phyloP scores from a whole-genome alignment of 2,329 filamentous ascomycete genomes.

The Fusarium nelsonii region DNA sequence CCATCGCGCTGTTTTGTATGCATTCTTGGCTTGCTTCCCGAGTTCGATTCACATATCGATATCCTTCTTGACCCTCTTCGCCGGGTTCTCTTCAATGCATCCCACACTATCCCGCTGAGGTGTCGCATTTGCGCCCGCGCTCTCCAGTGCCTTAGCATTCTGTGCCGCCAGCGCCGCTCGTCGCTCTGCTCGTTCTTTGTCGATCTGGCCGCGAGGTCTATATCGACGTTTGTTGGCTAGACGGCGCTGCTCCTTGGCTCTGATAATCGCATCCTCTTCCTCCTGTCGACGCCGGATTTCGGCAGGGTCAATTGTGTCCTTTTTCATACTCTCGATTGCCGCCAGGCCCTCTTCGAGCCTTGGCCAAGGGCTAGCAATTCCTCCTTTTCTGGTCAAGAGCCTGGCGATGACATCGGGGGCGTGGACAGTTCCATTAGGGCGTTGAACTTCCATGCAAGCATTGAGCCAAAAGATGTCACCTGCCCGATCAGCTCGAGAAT shows the following conservation, averaged over 20 bases:
- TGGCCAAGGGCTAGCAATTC: conserved; percentile 32
- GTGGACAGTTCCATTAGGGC: conserved; percentile 30
- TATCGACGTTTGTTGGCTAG: conserved; percentile 45
- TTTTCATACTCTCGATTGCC: conserved; percentile 38
- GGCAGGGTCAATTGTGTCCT: conserved; percentile 31
- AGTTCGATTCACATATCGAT: neutral
- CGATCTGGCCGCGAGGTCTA: conserved; percentile 36
- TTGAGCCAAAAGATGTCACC: conserved; percentile 37
- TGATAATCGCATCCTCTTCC: conserved; percentile 30
- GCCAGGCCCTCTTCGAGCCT: conserved; percentile 34
- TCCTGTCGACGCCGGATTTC: conserved; percentile 27
- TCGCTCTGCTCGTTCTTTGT: conserved; percentile 34
- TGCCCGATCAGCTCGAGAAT: conserved; percentile 11
- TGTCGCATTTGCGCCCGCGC: neutral
- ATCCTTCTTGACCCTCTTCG: neutral
- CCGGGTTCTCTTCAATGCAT: neutral
- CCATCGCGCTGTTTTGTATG: neutral
- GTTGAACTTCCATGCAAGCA: conserved; percentile 31
- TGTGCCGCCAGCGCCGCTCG: conserved; percentile 21
- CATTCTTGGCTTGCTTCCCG: neutral
- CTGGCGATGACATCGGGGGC: conserved; percentile 38
- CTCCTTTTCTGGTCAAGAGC: conserved; percentile 42
- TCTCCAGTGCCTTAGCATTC: neutral
- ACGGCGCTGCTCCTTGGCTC: conserved; percentile 38
- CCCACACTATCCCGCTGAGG: neutral